These are phyloP conservation scores for Mytilinidion resinicola DNA, from an alignment of 495 filamentous ascomycete genomes.

Conservation along the genomic window DNA sequence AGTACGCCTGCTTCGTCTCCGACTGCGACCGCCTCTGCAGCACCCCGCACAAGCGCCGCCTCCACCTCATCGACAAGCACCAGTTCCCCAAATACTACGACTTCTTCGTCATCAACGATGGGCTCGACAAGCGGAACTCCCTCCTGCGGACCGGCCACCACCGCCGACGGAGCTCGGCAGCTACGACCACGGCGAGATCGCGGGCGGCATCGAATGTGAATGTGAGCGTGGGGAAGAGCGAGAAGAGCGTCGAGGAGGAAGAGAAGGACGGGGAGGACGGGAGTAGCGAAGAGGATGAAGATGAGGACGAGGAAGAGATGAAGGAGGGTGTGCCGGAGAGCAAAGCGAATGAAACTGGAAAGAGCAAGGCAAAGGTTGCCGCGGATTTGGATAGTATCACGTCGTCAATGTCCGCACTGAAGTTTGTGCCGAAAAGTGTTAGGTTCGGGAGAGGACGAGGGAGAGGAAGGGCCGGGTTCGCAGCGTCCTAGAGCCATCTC, in stretches of 20 bases:
- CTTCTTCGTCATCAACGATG: constrained; percentile 79
- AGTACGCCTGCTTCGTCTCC: constrained; percentile 88
- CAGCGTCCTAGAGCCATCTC: background rate
- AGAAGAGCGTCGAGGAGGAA: background rate
- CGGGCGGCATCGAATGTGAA: background rate
- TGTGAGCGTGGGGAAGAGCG: background rate
- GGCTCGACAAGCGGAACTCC: constrained; percentile 76
- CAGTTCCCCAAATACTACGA: constrained; percentile 90
- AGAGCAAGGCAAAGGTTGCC: constrained; percentile 32
- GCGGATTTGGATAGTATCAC: constrained; percentile 64
- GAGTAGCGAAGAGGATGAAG: background rate
- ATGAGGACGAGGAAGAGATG: background rate
- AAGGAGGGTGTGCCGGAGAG: background rate
- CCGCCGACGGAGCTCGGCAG: constrained; percentile 41
- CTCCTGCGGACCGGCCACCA: constrained; percentile 57
- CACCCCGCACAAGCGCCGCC: constrained; percentile 71
- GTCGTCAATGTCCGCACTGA: constrained; percentile 75
- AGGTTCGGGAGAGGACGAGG: constrained; percentile 60
- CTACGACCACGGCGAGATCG: constrained; percentile 27
- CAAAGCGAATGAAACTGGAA: background rate
- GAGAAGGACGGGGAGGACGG: background rate
- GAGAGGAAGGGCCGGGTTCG: constrained; percentile 42
- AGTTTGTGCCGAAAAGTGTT: constrained; percentile 74
- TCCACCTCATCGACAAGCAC: constrained; percentile 91
- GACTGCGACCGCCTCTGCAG: constrained; percentile 80